Evolutionary conservation across 169 alveolate genomes (phyloP), one percentile per base, ranked within the genome.

Genomic region (Plasmodium berghei): DNA sequence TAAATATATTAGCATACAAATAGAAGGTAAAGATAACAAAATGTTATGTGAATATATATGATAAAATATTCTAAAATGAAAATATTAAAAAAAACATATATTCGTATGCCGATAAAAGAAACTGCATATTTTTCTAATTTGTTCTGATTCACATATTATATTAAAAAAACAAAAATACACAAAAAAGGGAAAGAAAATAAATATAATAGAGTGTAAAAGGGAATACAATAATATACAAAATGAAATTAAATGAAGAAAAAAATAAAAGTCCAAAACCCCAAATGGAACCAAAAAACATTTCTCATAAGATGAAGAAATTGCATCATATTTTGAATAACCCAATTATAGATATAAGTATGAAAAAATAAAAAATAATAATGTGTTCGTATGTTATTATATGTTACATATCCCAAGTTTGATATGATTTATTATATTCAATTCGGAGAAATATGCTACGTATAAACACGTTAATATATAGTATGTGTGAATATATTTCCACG

Each of bases 261-360:
- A 58, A 75, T 75, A 59, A 64, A 9, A 46, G 26, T 34, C 40
- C 20, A 75, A 48, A 75, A 49, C 77, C 63, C 40, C 49, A 75
- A 63, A 34, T 58, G 61, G 77, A 75, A 63, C 45, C 63, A 56
- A 83, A 83, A 56, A 83, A 67, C 52, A 59, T 83, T 40, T 83
- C 90, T 5, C 90, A 83, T 46, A 45, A 85, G 73, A 83, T 83
- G 90, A 83, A 83, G 83, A 83, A 69, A 83, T 58, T 83, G 34
- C 48, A 52, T 48, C 55, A 72, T 69, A 83, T 83, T 40, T 28
- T 83, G 72, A 69, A 66, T 64, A 55, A 73, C 40, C 73, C 90
- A 16, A 83, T 83, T 55, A 69, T 83, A 26, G 90, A 83, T 61
- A 83, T 83, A 83, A 83, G 90, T 83, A 83, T 14, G 72, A 40